Evolutionary conservation across 306 rosid species (phyloP).

Genomic region (Carpinus fangiana): DNA sequence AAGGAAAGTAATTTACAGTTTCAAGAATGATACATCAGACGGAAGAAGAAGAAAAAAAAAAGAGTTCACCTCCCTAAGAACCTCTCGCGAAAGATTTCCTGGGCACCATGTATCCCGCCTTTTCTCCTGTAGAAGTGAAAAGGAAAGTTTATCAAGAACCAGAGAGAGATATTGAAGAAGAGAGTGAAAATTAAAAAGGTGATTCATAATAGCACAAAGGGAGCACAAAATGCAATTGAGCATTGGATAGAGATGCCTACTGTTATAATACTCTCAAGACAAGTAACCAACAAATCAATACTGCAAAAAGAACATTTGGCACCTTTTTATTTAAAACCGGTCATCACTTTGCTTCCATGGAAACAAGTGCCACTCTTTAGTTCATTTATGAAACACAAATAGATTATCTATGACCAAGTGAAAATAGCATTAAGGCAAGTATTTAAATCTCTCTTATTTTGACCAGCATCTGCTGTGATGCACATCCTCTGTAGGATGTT

Average conservation of each 20-base stretch:
- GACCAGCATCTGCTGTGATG: no score
- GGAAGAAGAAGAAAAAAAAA: background rate
- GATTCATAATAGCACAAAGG: background rate
- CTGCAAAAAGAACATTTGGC: background rate
- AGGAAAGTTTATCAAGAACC: conserved; percentile 35
- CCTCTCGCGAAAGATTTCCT: conserved; percentile 57
- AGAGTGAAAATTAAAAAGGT: background rate
- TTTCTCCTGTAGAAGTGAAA: conserved; percentile 66
- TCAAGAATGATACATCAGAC: background rate
- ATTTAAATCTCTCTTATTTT: no score
- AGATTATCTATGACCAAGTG: background rate
- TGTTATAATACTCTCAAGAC: background rate
- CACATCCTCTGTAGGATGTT: no score
- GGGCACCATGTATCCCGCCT: conserved; percentile 97
- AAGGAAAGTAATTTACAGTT: conserved; percentile 21
- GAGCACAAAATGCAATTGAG: background rate
- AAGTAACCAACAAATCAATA: background rate
- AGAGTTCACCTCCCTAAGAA: conserved; percentile 52
- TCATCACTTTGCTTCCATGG: background rate
- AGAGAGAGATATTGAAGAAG: background rate
- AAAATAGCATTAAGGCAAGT: background rate
- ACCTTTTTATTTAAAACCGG: background rate
- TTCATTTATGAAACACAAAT: background rate
- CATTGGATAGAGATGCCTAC: background rate
- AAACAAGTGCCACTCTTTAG: background rate